These are phyloP conservation scores for Rhexocercosporidium sp. DNA, from an alignment of 2,329 filamentous ascomycete species.

Conservation along the genomic window DNA sequence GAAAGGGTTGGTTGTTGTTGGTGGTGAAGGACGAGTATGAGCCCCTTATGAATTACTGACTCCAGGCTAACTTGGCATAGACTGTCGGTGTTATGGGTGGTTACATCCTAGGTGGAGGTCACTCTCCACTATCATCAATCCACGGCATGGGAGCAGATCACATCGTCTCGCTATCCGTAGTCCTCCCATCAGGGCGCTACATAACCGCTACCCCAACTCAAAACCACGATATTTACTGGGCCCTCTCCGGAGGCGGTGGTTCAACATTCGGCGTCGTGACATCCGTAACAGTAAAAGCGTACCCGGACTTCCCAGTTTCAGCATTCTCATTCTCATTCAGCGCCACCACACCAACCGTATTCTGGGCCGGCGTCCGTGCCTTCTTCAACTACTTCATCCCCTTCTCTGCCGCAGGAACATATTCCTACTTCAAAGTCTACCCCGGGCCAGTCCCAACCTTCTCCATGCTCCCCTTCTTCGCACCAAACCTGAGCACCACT, in stretches of 20 bases:
- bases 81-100: constrained; percentile 15
- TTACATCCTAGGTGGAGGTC: constrained; percentile 13
- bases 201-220: constrained; percentile 23
- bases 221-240: constrained; percentile 36
- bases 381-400: constrained; percentile 53
- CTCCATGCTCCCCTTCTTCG: constrained; percentile 42
- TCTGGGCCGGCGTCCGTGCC: constrained; percentile 57
- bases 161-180: neutral
- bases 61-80: neutral
- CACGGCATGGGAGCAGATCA: constrained; percentile 15
- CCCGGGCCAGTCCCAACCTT: constrained; percentile 42
- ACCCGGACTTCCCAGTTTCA: constrained; percentile 45
- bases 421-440: constrained; percentile 26
- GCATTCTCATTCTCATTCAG: constrained; percentile 51
- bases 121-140: constrained; percentile 4
- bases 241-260: constrained; percentile 35
- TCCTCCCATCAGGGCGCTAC: constrained; percentile 1
- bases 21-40: constrained; percentile 11
- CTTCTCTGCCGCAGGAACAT: constrained; percentile 43
- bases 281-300: constrained; percentile 59
- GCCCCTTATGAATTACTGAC: neutral
- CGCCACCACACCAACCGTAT: constrained; percentile 50
- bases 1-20: constrained; percentile 50
- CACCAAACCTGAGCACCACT: constrained; percentile 36
- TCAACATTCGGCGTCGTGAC: constrained; percentile 63